phyloP scores from a whole-genome alignment of 371 early-diverging fungal species.

The Mortierella sp. region DNA sequence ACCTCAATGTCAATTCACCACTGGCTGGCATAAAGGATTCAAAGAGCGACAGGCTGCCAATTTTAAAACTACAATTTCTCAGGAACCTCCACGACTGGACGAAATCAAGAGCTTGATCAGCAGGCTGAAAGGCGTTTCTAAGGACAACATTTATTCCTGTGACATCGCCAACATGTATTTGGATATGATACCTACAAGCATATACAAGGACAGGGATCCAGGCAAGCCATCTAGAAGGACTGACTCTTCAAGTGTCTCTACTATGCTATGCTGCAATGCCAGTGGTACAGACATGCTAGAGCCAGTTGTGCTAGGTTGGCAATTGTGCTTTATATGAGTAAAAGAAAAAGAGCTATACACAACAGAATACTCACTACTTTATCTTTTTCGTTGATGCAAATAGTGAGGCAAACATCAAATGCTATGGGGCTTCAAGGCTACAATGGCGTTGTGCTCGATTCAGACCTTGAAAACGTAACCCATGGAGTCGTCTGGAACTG shows the following conservation, averaged over 20 bases:
- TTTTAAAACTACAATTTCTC: neutral
- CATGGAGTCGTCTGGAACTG: neutral
- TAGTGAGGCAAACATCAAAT: neutral
- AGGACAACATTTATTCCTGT: conserved; percentile 6
- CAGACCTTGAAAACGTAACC: neutral
- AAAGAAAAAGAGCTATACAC: neutral
- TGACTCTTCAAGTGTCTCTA: neutral
- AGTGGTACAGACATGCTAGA: neutral
- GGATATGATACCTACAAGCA: conserved; percentile 2
- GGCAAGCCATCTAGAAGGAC: neutral
- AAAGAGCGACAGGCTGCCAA: neutral
- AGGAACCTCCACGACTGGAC: neutral
- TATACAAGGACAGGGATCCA: neutral
- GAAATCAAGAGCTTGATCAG: neutral
- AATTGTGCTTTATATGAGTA: neutral
- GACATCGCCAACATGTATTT: conserved; percentile 4
- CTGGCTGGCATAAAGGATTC: conserved; percentile 12
- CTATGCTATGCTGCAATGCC: conserved; percentile 12
- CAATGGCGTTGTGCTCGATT: neutral
- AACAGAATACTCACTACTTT: neutral
- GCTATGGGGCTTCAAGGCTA: neutral
- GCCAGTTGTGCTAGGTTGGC: conserved; percentile 8
- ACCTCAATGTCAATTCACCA: conserved; percentile 5
- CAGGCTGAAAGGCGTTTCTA: neutral
- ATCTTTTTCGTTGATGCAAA: neutral